A percentile compares a stretch with the other conserved stretches of the same genome.
Conservation (phyloP, 352 stramenopile species). For the Phytophthora fragariaefolia region DNA sequence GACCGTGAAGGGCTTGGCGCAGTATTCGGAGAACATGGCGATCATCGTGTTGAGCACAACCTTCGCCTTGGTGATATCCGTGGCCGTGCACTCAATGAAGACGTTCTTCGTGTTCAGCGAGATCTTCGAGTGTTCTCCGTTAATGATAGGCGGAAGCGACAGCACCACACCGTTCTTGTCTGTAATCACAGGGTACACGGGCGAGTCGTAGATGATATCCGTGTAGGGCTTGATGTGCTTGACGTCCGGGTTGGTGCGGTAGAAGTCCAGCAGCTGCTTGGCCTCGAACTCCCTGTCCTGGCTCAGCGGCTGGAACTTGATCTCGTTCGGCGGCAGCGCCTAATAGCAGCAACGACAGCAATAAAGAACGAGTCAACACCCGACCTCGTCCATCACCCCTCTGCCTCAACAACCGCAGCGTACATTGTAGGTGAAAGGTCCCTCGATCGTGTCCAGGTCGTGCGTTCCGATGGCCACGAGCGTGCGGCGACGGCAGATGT, state of each 20-base stretch:
- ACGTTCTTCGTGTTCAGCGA: constrained; percentile 98
- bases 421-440: constrained; percentile 94
- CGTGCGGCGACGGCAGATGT: constrained; percentile 99
- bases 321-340: constrained; percentile 92
- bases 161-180: constrained; percentile 96
- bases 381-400: background rate
- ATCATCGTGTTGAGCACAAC: constrained; percentile 99
- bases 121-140: constrained; percentile 98
- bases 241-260: constrained; percentile 93
- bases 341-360: constrained; percentile 37
- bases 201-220: constrained; percentile 99
- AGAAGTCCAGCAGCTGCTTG: constrained; percentile 96
- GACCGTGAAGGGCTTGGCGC: constrained; percentile 95
- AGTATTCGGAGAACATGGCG: constrained; percentile 99
- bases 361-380: constrained; percentile 2
- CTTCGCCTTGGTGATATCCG: constrained; percentile 99
- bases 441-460: constrained; percentile 96
- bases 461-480: constrained; percentile 99
- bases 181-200: constrained; percentile 97
- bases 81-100: constrained; percentile 99
- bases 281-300: constrained; percentile 92
- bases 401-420: constrained; percentile 18
- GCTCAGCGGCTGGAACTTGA: constrained; percentile 97
- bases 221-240: constrained; percentile 99
- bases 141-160: constrained; percentile 99